A percentile compares a stretch with the other conserved stretches of the same genome.
phyloP scores from a whole-genome alignment of 164 flowering plant species.

The Houttuynia cordata region DNA sequence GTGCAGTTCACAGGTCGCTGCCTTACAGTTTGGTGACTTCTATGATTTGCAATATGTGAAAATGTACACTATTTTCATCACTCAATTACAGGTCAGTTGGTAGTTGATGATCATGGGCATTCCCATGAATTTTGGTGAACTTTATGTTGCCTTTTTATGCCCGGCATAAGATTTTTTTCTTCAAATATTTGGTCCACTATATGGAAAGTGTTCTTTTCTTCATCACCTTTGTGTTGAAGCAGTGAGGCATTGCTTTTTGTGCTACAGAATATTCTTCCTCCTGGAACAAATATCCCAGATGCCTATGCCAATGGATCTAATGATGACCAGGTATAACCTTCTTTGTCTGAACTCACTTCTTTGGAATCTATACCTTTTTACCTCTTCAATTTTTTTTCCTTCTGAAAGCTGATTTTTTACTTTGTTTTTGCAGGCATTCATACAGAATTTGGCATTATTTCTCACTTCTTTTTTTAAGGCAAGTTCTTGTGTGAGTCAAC shows the following conservation, averaged over 20 bases:
- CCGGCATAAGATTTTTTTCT: neutral
- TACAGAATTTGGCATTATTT: slow-evolving; percentile 88
- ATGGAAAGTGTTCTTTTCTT: neutral
- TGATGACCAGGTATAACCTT: slow-evolving; percentile 69
- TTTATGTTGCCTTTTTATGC: neutral
- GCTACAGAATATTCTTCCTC: slow-evolving; percentile 59
- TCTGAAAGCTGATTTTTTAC: neutral
- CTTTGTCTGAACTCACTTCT: too few relatives aligned
- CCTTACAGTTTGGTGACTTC: slow-evolving; percentile 77
- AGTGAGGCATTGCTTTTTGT: neutral
- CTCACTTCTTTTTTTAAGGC: slow-evolving; percentile 93
- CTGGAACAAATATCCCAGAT: slow-evolving; percentile 67
- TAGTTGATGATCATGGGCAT: neutral
- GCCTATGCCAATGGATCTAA: slow-evolving; percentile 80
- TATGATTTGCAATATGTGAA: slow-evolving; percentile 69
- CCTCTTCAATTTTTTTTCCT: too few relatives aligned
- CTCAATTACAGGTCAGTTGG: slow-evolving; percentile 66
- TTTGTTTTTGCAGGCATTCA: slow-evolving; percentile 61
- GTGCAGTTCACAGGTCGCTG: slow-evolving; percentile 56
- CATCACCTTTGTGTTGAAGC: neutral
- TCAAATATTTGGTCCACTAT: neutral
- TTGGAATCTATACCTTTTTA: too few relatives aligned
- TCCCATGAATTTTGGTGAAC: neutral
- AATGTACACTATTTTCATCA: slow-evolving; percentile 76
- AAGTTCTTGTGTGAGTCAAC: slow-evolving; percentile 8